These are phyloP conservation scores for Tetraselmis chui DNA, from an alignment of 139 green algal species.

Conservation along the genomic window DNA sequence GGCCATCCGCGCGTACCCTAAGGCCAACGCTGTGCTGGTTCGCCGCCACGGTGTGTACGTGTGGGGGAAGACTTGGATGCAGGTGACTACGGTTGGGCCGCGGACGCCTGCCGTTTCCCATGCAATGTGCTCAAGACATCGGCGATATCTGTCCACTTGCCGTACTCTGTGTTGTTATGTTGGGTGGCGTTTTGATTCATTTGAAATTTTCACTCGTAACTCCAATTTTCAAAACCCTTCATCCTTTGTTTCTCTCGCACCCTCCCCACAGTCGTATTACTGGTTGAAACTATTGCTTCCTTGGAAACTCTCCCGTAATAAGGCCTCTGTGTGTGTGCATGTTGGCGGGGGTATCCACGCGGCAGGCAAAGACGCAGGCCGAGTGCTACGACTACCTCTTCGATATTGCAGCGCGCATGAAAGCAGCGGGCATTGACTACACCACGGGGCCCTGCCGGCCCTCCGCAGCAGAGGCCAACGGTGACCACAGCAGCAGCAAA, in stretches of 20 bases:
- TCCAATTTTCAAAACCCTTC: too few relatives aligned
- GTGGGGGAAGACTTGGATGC: conserved; percentile 76
- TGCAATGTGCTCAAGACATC: too few relatives aligned
- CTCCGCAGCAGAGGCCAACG: neutral
- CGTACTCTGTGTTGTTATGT: too few relatives aligned
- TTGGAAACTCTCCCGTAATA: neutral
- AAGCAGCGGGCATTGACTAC: conserved; percentile 63
- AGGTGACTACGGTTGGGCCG: too few relatives aligned
- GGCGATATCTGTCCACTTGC: too few relatives aligned
- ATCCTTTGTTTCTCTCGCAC: too few relatives aligned
- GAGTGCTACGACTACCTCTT: conserved; percentile 98
- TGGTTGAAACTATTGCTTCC: conserved; percentile 24
- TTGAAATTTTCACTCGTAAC: too few relatives aligned
- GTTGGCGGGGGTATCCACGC: too few relatives aligned
- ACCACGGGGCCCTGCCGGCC: neutral
- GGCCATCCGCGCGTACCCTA: conserved; percentile 74
- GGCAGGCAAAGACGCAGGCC: conserved; percentile 60
- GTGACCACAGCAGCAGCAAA: neutral
- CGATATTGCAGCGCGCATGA: conserved; percentile 73
- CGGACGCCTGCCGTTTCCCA: neutral
- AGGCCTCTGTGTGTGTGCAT: too few relatives aligned
- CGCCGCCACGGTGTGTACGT: conserved; percentile 77
- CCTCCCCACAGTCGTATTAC: conserved; percentile 25
- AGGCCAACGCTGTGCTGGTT: conserved; percentile 79
- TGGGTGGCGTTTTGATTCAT: too few relatives aligned